A percentile compares a stretch with the other conserved stretches of the same genome.
Conservation (phyloP, 257 asterid species). For the Thymus mandschuricus region DNA sequence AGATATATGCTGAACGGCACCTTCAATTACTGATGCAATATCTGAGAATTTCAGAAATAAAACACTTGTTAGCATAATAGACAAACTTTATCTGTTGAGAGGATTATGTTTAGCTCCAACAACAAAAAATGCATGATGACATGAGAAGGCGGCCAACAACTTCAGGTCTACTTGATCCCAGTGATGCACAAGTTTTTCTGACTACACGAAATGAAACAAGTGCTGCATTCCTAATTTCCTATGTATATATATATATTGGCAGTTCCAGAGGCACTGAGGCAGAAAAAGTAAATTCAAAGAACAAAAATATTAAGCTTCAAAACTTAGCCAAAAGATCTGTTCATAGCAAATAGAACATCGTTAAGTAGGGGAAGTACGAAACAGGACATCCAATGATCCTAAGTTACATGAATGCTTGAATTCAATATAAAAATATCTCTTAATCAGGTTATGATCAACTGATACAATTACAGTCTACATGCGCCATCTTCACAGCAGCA, state of each 20-base stretch:
- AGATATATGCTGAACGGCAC: conserved; percentile 96
- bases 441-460: conserved; percentile 3
- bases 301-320: neutral
- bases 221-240: neutral
- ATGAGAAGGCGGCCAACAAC: conserved; percentile 7
- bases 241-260: neutral
- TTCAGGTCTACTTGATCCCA: neutral
- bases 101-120: conserved; percentile 11
- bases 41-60: conserved; percentile 47
- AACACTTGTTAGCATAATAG: conserved; percentile 16
- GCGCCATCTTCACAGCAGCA: conserved; percentile 20
- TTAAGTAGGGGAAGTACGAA: neutral
- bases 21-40: conserved; percentile 96
- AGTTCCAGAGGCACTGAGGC: neutral
- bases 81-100: conserved; percentile 13
- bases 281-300: neutral
- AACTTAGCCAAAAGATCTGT: neutral
- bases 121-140: conserved; percentile 6
- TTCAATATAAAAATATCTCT: neutral
- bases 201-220: neutral
- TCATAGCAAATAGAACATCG: neutral
- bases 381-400: neutral
- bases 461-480: conserved; percentile 12
- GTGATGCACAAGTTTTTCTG: neutral
- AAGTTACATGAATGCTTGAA: neutral